phyloP scores from a whole-genome alignment of 1,284 basidiomycete genomes.

The Hypsizygus ulmarius region DNA sequence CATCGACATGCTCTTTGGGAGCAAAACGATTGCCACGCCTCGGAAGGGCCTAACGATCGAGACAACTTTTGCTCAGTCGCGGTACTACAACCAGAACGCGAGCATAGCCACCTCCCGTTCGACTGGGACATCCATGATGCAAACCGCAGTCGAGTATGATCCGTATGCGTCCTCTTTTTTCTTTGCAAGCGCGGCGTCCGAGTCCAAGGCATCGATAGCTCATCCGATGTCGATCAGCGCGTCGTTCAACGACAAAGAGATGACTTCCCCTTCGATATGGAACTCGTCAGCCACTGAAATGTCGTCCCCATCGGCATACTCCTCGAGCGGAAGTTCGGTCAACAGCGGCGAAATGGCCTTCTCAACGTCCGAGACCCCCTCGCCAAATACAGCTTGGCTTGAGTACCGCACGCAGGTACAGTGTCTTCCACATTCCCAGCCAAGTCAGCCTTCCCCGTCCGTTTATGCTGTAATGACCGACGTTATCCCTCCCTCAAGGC shows the following conservation, averaged over 20 bases:
- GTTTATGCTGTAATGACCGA: slow-evolving; percentile 40
- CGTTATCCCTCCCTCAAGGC: slow-evolving; percentile 37
- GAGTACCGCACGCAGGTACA: slow-evolving; percentile 32
- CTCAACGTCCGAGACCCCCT: slow-evolving; percentile 37
- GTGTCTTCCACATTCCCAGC: slow-evolving; percentile 30
- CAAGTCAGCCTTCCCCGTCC: slow-evolving; percentile 45
- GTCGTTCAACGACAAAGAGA: slow-evolving; percentile 42
- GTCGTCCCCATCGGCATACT: slow-evolving; percentile 40
- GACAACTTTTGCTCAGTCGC: slow-evolving; percentile 48
- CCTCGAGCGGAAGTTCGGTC: slow-evolving; percentile 33
- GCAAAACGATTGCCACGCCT: slow-evolving; percentile 31
- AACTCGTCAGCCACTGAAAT: slow-evolving; percentile 35
- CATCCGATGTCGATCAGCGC: slow-evolving; percentile 37
- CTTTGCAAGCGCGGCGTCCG: slow-evolving; percentile 42
- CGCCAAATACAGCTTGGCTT: slow-evolving; percentile 37
- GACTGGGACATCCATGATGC: slow-evolving; percentile 60
- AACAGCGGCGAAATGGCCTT: slow-evolving; percentile 31
- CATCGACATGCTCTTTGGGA: slow-evolving; percentile 40
- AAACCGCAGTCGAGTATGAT: slow-evolving; percentile 66
- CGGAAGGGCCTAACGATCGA: slow-evolving; percentile 56
- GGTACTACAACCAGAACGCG: slow-evolving; percentile 51
- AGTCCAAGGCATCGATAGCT: slow-evolving; percentile 38
- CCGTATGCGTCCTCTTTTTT: slow-evolving; percentile 54
- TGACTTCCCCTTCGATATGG: slow-evolving; percentile 44
- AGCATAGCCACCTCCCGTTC: slow-evolving; percentile 49